phyloP scores from a whole-genome alignment of 169 alveolate genomes.

The Plasmodium gaboni region DNA sequence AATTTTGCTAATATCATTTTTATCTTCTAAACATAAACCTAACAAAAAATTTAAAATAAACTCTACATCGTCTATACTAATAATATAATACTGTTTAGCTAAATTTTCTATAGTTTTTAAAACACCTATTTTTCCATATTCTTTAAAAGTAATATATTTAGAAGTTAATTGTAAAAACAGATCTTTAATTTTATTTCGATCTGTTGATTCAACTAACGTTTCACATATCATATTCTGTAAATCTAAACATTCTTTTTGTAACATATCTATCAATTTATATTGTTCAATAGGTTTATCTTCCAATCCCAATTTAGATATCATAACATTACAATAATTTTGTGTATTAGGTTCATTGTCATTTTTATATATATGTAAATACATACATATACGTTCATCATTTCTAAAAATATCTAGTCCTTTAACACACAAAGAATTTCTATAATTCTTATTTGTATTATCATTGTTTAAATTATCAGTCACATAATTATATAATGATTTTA shows the following conservation, averaged over 20 bases:
- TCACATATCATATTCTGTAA: conserved; percentile 66
- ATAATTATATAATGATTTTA: conserved; percentile 40
- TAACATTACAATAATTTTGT: conserved; percentile 36
- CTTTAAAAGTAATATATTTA: conserved; percentile 70
- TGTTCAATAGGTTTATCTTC: conserved; percentile 26
- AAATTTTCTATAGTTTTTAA: conserved; percentile 46
- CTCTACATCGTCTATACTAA: conserved; percentile 54
- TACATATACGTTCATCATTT: conserved; percentile 26
- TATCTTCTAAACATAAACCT: conserved; percentile 75
- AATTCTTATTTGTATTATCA: neutral
- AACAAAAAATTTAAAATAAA: conserved; percentile 63
- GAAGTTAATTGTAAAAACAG: conserved; percentile 54
- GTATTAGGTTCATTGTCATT: conserved; percentile 49
- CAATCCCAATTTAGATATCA: conserved; percentile 20
- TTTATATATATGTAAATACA: conserved; percentile 27
- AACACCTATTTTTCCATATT: conserved; percentile 70
- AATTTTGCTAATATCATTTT: conserved; percentile 39
- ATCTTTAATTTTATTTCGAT: conserved; percentile 35
- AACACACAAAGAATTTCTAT: no score
- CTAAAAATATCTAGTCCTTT: conserved; percentile 14
- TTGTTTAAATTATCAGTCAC: neutral
- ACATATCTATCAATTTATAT: conserved; percentile 53
- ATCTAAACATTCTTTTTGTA: conserved; percentile 68
- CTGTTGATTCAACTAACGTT: conserved; percentile 23
- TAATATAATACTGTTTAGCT: conserved; percentile 30